These are phyloP conservation scores for Brassica balearica DNA, from an alignment of 441 rosid genomes.

Conservation along the genomic window DNA sequence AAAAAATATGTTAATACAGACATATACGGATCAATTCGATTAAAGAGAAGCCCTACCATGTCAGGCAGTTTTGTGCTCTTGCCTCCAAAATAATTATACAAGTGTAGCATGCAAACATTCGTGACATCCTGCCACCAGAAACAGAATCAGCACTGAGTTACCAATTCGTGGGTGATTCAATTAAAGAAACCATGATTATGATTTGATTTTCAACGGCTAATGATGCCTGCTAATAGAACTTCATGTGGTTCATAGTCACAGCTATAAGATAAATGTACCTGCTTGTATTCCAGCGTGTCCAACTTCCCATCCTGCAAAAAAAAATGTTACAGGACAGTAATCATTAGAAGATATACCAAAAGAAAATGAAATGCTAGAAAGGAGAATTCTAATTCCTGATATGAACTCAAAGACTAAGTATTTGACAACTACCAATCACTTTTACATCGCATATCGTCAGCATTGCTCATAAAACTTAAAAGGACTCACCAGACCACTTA, in stretches of 20 bases:
- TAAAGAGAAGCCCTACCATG: constrained; percentile 29
- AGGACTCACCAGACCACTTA: constrained; percentile 74
- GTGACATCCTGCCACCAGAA: constrained; percentile 72
- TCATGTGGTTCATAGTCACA: neutral
- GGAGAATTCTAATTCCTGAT: constrained; percentile 1
- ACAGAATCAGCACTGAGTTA: constrained; percentile 20
- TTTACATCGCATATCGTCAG: neutral
- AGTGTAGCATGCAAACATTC: constrained; percentile 62
- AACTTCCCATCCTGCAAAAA: constrained; percentile 80
- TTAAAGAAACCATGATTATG: constrained; percentile 15
- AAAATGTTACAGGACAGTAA: neutral
- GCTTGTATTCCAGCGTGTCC: constrained; percentile 81
- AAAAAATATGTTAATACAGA: neutral
- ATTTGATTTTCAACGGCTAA: neutral
- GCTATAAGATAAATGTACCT: constrained; percentile 37
- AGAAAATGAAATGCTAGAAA: neutral
- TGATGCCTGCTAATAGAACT: neutral
- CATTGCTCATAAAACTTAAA: constrained; percentile 23
- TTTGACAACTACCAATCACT: neutral
- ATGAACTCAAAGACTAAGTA: constrained; percentile 12
- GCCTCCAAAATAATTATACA: constrained; percentile 73
- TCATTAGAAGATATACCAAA: neutral
- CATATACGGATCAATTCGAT: neutral
- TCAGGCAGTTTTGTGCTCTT: constrained; percentile 63
- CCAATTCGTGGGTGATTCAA: constrained; percentile 5